phyloP scores from a whole-genome alignment of 2,329 filamentous ascomycete species.

The Aspergillus tanneri region DNA sequence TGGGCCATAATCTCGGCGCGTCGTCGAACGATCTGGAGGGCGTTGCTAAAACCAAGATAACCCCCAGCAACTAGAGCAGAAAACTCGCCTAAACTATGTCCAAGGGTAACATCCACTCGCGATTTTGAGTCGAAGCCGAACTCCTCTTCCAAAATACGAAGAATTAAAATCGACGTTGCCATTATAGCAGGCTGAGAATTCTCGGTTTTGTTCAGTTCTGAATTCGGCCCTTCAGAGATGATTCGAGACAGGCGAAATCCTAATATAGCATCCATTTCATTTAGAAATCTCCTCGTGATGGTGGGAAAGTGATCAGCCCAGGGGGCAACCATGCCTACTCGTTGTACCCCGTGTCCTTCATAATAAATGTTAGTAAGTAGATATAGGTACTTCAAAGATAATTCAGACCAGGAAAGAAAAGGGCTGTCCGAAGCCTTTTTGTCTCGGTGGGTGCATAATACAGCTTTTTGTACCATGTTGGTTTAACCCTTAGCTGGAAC shows the following conservation, averaged over 20 bases:
- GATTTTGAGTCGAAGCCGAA: slow-evolving; percentile 72
- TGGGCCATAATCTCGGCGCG: slow-evolving; percentile 81
- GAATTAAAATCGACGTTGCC: slow-evolving; percentile 86
- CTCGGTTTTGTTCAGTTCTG: slow-evolving; percentile 72
- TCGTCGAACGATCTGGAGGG: slow-evolving; percentile 70
- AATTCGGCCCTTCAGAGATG: slow-evolving; percentile 77
- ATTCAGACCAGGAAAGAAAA: slow-evolving; percentile 48
- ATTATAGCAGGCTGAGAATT: slow-evolving; percentile 96
- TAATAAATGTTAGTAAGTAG: slow-evolving; percentile 15
- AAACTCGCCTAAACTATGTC: slow-evolving; percentile 91
- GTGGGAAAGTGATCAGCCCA: slow-evolving; percentile 85
- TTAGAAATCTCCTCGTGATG: slow-evolving; percentile 72
- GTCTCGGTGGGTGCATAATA: slow-evolving; percentile 6
- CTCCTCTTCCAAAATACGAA: slow-evolving; percentile 80
- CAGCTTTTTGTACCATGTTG: slow-evolving; percentile 1
- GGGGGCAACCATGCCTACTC: slow-evolving; percentile 79
- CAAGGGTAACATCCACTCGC: slow-evolving; percentile 77
- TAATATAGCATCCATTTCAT: slow-evolving; percentile 80
- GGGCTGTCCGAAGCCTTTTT: slow-evolving; percentile 41
- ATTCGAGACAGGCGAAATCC: slow-evolving; percentile 72
- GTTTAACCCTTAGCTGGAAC: background rate
- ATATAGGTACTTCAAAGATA: background rate
- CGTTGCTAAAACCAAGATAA: slow-evolving; percentile 74
- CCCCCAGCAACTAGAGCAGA: slow-evolving; percentile 83
- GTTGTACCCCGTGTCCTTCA: slow-evolving; percentile 81